A percentile compares a stretch with the other conserved stretches of the same genome.
phyloP scores from a whole-genome alignment of 2,329 filamentous ascomycete genomes.

The Nemania sp. region DNA sequence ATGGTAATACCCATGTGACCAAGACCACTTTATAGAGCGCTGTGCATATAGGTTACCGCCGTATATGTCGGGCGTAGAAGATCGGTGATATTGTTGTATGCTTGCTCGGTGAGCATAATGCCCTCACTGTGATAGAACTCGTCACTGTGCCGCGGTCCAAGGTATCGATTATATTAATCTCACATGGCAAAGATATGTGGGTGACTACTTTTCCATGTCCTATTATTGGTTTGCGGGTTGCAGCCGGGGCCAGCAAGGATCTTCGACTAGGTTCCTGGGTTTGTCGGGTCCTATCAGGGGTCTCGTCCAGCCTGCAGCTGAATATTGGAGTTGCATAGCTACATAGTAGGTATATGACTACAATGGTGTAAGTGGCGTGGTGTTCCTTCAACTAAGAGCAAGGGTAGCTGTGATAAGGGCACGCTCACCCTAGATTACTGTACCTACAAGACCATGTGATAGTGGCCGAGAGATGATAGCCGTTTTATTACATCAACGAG shows the following conservation, averaged over 20 bases:
- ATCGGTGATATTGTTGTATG: not conserved
- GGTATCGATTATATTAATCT: not conserved
- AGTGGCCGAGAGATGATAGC: not conserved
- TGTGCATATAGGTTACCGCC: not conserved
- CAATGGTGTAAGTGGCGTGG: not conserved
- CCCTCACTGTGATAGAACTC: not conserved
- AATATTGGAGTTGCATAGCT: not conserved
- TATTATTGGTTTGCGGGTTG: slow-evolving; percentile 5
- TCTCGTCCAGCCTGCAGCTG: not conserved
- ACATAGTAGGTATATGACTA: too few species aligned
- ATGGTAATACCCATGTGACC: not conserved
- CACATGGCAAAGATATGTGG: not conserved
- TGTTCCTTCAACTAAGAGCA: not conserved
- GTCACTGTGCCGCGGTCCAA: too few species aligned
- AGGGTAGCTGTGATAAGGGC: not conserved
- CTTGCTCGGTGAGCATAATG: not conserved
- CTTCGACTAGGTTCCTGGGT: slow-evolving; percentile 2
- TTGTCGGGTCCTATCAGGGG: not conserved
- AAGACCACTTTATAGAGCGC: slow-evolving; percentile 1
- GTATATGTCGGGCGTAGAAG: not conserved
- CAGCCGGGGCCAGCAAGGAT: not conserved
- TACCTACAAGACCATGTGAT: not conserved
- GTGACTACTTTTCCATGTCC: not conserved
- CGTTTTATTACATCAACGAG: not conserved
- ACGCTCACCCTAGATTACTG: not conserved